phyloP scores from a whole-genome alignment of 805 yeast genomes.

The Schwanniomyces polymorphus region DNA sequence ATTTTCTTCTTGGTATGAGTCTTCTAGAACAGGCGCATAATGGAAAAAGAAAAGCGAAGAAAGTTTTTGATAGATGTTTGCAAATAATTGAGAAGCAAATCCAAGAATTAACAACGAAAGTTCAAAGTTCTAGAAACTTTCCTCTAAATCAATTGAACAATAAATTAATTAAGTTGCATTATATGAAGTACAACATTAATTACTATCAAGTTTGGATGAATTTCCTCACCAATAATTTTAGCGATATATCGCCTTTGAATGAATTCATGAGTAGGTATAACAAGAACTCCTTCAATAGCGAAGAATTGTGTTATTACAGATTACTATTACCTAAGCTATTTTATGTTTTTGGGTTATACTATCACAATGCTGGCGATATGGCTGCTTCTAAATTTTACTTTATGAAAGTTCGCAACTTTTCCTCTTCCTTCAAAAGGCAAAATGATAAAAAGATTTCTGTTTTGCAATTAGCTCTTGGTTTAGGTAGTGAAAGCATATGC shows the following conservation, averaged over 20 bases:
- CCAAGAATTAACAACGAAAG: conserved; percentile 7
- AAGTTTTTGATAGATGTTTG: conserved; percentile 36
- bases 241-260: conserved; percentile 20
- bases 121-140: conserved; percentile 8
- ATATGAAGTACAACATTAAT: conserved; percentile 23
- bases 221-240: conserved; percentile 27
- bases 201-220: conserved; percentile 39
- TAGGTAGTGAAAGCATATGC: conserved; percentile 21
- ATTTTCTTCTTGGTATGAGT: conserved; percentile 43
- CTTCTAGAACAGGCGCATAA: conserved; percentile 35
- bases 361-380: conserved; percentile 37
- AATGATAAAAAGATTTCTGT: conserved; percentile 7
- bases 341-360: conserved; percentile 39
- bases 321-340: conserved; percentile 35
- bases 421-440: conserved; percentile 4
- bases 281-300: conserved; percentile 32
- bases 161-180: conserved; percentile 26
- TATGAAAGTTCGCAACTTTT: conserved; percentile 27
- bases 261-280: conserved; percentile 39
- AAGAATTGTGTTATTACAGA: conserved; percentile 38
- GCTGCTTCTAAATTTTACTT: conserved; percentile 41
- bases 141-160: conserved; percentile 20
- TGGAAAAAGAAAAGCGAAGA: conserved; percentile 31
- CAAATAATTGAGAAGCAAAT: conserved; percentile 28
- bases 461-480: conserved; percentile 17